phyloP scores from a whole-genome alignment of 331 rosid species.

The Stylosanthes scabra region DNA sequence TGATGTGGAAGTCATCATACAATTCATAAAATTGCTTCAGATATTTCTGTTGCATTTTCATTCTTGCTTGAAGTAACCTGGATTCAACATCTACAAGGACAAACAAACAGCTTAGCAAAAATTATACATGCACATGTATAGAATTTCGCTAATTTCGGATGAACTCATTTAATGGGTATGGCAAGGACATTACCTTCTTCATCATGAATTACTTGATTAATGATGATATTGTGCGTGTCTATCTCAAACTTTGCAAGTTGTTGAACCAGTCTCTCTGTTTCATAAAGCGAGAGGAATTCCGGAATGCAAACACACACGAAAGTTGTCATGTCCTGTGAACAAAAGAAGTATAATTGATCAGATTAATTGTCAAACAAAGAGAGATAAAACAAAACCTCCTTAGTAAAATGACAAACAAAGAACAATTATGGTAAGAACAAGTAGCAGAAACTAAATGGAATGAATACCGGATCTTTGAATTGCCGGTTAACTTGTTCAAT shows the following conservation, averaged over 20 bases:
- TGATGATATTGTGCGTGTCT: constrained; percentile 96
- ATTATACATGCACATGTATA: neutral
- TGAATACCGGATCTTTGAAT: constrained; percentile 94
- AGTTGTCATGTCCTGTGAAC: constrained; percentile 93
- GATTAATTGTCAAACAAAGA: neutral
- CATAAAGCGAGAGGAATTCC: constrained; percentile 96
- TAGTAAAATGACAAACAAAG: constrained; percentile 9
- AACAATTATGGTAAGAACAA: constrained; percentile 20
- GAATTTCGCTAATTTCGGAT: no score
- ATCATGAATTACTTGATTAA: constrained; percentile 90
- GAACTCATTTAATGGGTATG: neutral
- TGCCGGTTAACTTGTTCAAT: constrained; percentile 95
- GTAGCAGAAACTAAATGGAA: constrained; percentile 24
- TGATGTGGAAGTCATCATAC: constrained; percentile 93
- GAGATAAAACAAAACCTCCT: neutral
- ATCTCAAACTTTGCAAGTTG: constrained; percentile 95
- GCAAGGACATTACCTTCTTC: constrained; percentile 68
- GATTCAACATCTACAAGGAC: constrained; percentile 73
- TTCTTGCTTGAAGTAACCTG: constrained; percentile 89
- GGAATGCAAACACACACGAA: constrained; percentile 99
- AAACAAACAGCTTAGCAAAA: constrained; percentile 13
- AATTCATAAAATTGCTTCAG: constrained; percentile 94
- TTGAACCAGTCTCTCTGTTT: constrained; percentile 98
- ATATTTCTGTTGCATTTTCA: constrained; percentile 98
- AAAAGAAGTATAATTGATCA: constrained; percentile 30